phyloP scores from a whole-genome alignment of 345 rosid species.

The Populus ilicifolia region DNA sequence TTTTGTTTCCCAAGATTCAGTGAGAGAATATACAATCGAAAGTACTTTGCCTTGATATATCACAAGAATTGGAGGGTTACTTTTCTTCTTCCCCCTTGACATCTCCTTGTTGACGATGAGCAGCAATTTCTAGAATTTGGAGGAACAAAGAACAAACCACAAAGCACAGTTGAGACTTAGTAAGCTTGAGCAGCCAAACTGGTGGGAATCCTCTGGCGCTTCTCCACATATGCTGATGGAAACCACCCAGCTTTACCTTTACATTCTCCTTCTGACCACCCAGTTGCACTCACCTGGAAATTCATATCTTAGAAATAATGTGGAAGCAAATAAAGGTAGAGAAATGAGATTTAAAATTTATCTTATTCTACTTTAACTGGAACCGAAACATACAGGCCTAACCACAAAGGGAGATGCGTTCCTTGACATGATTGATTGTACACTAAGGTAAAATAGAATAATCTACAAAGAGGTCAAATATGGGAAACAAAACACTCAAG shows the following conservation, averaged over 20 bases:
- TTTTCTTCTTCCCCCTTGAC: background rate
- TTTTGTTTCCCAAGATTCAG: background rate
- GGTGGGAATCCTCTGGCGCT: constrained; percentile 75
- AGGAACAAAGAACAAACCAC: background rate
- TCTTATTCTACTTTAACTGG: no score
- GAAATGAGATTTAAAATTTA: background rate
- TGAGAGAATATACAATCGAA: constrained; percentile 17
- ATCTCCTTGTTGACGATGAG: background rate
- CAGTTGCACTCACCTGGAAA: constrained; percentile 63
- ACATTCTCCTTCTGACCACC: constrained; percentile 99
- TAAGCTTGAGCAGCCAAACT: constrained; percentile 39
- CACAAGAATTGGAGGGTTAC: no score
- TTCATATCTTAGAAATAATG: background rate
- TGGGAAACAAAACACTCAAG: background rate
- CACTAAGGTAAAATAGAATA: background rate
- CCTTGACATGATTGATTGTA: background rate
- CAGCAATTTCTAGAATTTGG: background rate
- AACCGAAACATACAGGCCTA: background rate
- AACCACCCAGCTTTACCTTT: constrained; percentile 97
- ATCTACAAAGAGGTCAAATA: background rate
- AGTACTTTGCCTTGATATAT: background rate
- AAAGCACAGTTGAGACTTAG: constrained; percentile 17
- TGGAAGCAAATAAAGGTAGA: background rate
- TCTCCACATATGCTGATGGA: constrained; percentile 79
- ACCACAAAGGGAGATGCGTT: background rate